Evolutionary conservation across 169 alveolate species (phyloP).

Genomic region (Plasmodium chabaudi): DNA sequence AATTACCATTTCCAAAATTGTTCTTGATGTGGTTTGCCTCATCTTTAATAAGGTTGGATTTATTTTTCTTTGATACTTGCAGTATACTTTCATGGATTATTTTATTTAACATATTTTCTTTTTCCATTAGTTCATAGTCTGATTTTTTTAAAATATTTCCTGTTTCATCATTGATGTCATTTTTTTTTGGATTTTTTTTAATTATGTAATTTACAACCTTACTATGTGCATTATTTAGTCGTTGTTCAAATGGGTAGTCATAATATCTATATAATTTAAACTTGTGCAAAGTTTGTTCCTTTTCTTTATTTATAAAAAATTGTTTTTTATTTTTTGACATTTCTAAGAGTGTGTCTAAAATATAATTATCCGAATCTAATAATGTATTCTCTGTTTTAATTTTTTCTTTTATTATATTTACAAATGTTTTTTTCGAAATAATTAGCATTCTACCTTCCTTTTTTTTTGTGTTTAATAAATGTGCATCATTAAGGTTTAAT

Average conservation of each 20-base stretch:
- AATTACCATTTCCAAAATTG: not conserved
- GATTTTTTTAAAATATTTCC: slow-evolving; percentile 1
- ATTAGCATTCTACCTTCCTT: slow-evolving; percentile 1
- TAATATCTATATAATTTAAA: not conserved
- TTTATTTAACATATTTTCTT: slow-evolving; percentile 20
- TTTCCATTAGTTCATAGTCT: slow-evolving; percentile 36
- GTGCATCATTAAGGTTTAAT: not conserved
- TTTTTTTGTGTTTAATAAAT: not conserved
- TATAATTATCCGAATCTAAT: not conserved
- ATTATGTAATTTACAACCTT: not conserved
- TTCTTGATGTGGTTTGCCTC: not conserved
- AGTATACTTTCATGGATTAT: slow-evolving; percentile 54
- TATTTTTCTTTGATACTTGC: slow-evolving; percentile 13
- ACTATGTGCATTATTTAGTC: not conserved
- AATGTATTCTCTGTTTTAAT: not conserved
- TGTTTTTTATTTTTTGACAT: slow-evolving; percentile 32
- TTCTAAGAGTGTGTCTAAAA: slow-evolving; percentile 17
- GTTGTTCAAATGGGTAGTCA: not conserved
- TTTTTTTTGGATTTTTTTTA: not conserved
- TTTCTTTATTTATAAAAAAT: slow-evolving; percentile 7
- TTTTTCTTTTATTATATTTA: slow-evolving; percentile 19
- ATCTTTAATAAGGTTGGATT: not conserved
- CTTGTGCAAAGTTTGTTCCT: not conserved
- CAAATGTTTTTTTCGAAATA: slow-evolving; percentile 34
- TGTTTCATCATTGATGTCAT: not conserved